Percentiles rank a stretch among this genome's conserved stretches.
Conservation (phyloP, 495 filamentous ascomycete species). For the Copromyces sp. region DNA sequence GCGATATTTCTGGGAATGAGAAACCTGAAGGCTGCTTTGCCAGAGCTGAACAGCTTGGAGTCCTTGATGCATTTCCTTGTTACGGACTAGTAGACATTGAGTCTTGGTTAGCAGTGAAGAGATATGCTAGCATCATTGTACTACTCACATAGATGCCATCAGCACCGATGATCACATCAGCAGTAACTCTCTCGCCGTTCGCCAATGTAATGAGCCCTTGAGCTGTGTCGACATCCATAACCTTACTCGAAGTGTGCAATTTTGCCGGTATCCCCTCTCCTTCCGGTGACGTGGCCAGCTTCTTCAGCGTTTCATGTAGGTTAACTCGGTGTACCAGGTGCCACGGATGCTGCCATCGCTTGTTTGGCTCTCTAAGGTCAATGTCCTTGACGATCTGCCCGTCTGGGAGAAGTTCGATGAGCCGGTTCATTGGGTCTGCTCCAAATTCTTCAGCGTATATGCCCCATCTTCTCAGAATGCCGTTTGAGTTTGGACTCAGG, state of each 20-base stretch:
- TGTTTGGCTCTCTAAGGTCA: slow-evolving; percentile 27
- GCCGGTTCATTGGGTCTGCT: slow-evolving; percentile 21
- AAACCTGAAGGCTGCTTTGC: slow-evolving; percentile 54
- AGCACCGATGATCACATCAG: slow-evolving; percentile 32
- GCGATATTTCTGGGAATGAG: slow-evolving; percentile 36
- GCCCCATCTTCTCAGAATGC: slow-evolving; percentile 35
- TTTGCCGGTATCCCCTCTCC: slow-evolving; percentile 28
- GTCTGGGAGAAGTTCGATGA: slow-evolving; percentile 24
- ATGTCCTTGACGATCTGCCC: slow-evolving; percentile 22
- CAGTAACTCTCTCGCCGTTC: slow-evolving; percentile 22
- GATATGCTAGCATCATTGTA: not conserved
- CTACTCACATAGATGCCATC: slow-evolving; percentile 29
- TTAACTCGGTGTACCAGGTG: slow-evolving; percentile 41
- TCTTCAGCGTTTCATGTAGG: slow-evolving; percentile 39
- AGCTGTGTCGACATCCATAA: slow-evolving; percentile 34
- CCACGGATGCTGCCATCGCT: slow-evolving; percentile 40
- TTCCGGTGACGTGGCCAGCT: slow-evolving; percentile 28
- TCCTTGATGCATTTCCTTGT: slow-evolving; percentile 22
- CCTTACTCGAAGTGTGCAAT: slow-evolving; percentile 34
- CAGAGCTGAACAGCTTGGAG: slow-evolving; percentile 33
- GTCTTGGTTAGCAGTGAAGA: not conserved
- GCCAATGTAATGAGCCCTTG: slow-evolving; percentile 32
- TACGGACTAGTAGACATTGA: slow-evolving; percentile 15
- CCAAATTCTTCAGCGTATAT: slow-evolving; percentile 27
- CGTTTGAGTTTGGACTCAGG: slow-evolving; percentile 45